Base-by-base conservation (phyloP, 352 stramenopile genomes). In the Saprolegnia parasitica region DNA sequence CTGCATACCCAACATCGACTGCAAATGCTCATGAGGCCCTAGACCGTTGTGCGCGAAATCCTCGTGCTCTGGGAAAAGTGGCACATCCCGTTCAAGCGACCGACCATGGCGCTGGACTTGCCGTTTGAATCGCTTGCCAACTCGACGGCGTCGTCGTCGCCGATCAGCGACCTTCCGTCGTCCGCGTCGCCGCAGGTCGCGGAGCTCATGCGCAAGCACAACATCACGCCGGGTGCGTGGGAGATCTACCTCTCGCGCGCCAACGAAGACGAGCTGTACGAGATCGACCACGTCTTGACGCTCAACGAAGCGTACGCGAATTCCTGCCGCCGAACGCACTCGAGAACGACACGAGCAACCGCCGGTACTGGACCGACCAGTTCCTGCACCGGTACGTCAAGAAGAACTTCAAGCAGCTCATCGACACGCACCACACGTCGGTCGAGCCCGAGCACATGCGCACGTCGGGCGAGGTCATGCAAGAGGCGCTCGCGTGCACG, bases 331-430 rank as follows among this genome's bases (percentile, higher is more conserved):
- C 83, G 81, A 76, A 89, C 65, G 72, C 81, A 20, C 79, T 80
- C 0, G 84, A 93, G 32, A 93, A 90, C 65, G 81, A 83, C 46
- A 80, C 81, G 23, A 75, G 80, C 29, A 82, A 65, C 37, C 57
- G 57, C 21, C 57, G 57, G 35, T 65, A 52, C 24, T 29, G 76
- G 61, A 84, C 82, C 62, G 86, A 95, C 66, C 83, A 91, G 67
- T 95, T 95, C 67, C 54, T 95, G 64, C 81, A 93, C 61, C 83
- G 92, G 47, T 95, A 95, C 62, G 77, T 90, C 21, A 91, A 91
- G 71, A 81, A 77, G 4, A 81, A 93, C 37, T 65, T 65, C 37
- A 65, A 65, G 40, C 57, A 65, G 16, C 37, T 65, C 32, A 65
- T 65, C 57, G 57, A 65, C 37, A 65, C 57, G n/a, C 57, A 65